Conservation (phyloP, 1,284 basidiomycete species). For the Ustanciosporium gigantosporum region DNA sequence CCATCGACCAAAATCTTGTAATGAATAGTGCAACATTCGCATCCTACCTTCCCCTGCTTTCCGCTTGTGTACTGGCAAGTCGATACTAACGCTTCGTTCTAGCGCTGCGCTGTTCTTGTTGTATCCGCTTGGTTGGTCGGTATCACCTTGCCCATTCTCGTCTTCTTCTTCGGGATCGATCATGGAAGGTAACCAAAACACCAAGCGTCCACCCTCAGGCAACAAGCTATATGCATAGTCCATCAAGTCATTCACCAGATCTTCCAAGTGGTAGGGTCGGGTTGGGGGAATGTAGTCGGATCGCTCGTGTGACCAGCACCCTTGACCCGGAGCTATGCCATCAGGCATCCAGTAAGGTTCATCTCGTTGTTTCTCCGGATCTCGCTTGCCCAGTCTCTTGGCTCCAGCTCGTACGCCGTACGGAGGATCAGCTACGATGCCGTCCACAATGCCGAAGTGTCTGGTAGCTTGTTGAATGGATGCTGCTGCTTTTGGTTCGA, state of each 20-base stretch:
- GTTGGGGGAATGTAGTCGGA: constrained; percentile 68
- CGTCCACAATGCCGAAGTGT: constrained; percentile 75
- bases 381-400: constrained; percentile 79
- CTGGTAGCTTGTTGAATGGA: neutral
- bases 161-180: constrained; percentile 41
- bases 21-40: constrained; percentile 72
- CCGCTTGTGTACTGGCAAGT: constrained; percentile 32
- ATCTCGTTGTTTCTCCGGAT: constrained; percentile 58
- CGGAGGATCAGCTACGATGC: constrained; percentile 68
- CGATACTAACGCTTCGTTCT: constrained; percentile 70
- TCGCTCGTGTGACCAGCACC: constrained; percentile 48
- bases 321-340: constrained; percentile 39
- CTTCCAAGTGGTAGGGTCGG: constrained; percentile 88
- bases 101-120: constrained; percentile 59
- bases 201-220: constrained; percentile 81
- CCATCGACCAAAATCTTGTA: constrained; percentile 96
- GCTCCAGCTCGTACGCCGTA: constrained; percentile 96
- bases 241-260: constrained; percentile 80
- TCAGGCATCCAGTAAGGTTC: constrained; percentile 58
- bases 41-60: constrained; percentile 31
- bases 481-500: neutral
- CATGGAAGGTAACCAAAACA: constrained; percentile 70
- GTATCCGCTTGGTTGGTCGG: constrained; percentile 67
- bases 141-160: constrained; percentile 10
- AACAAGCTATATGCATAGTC: constrained; percentile 81